A percentile compares a stretch with the other conserved stretches of the same genome.
Evolutionary conservation across 83 land plant species (phyloP).

Genomic region (Larix sibirica): DNA sequence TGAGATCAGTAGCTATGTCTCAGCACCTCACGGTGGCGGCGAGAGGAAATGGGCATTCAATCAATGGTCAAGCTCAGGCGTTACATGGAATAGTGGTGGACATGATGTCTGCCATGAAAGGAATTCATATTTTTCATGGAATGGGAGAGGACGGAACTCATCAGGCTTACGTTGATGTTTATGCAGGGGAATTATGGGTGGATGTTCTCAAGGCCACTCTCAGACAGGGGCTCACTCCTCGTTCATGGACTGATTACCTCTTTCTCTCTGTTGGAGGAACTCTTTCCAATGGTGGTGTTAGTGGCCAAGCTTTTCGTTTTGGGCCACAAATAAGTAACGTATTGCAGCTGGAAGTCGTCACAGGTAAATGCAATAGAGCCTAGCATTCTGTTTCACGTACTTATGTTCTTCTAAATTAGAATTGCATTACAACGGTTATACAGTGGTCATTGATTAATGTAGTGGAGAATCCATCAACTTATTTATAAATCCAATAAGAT

Average conservation of each 20-base stretch:
- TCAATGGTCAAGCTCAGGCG: too few species aligned
- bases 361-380: neutral
- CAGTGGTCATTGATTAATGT: too few species aligned
- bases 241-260: neutral
- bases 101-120: too few species aligned
- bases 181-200: slow-evolving; percentile 35
- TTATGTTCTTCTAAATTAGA: too few species aligned
- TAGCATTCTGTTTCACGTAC: too few species aligned
- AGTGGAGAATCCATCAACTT: too few species aligned
- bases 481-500: too few species aligned
- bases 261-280: slow-evolving; percentile 16
- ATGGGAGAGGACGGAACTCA: neutral
- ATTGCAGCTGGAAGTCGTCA: slow-evolving; percentile 38
- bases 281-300: slow-evolving; percentile 46
- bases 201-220: slow-evolving; percentile 16
- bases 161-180: too few species aligned
- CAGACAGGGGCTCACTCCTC: too few species aligned
- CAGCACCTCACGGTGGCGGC: slow-evolving; percentile 58
- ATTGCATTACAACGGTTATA: too few species aligned
- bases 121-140: neutral
- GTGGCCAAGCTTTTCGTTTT: slow-evolving; percentile 44
- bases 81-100: too few species aligned
- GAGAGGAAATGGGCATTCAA: slow-evolving; percentile 33
- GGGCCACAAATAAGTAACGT: slow-evolving; percentile 60
- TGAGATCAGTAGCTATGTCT: slow-evolving; percentile 24